Evolutionary conservation across 345 rosid species (phyloP).

Genomic region (Acer saccharum): DNA sequence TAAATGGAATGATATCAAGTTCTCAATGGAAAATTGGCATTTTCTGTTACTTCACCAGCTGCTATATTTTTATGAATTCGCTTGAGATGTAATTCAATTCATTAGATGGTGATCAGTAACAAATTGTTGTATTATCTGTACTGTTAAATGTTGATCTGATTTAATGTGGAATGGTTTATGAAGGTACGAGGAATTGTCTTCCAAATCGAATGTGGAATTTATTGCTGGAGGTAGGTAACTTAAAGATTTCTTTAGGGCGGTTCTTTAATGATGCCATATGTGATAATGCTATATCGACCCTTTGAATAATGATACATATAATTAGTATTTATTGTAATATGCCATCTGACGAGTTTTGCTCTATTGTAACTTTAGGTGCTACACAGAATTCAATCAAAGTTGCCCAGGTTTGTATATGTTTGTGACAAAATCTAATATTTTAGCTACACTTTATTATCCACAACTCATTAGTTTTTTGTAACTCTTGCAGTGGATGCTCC

Average conservation of each 20-base stretch:
- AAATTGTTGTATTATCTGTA: not conserved
- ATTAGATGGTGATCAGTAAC: not conserved
- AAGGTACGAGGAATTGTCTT: constrained; percentile 61
- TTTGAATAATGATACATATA: not conserved
- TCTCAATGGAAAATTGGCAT: not conserved
- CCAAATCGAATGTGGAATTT: constrained; percentile 49
- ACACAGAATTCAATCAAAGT: constrained; percentile 94
- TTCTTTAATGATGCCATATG: not conserved
- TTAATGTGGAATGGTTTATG: constrained; percentile 6
- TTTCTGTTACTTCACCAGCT: not conserved
- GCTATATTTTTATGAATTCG: not conserved
- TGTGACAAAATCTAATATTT: not conserved
- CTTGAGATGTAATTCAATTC: not conserved
- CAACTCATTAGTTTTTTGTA: not conserved
- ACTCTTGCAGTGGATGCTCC: constrained; percentile 86
- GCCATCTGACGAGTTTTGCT: not conserved
- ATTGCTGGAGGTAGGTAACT: constrained; percentile 81
- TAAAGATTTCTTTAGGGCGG: not conserved
- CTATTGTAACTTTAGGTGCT: constrained; percentile 46
- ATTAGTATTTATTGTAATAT: not conserved
- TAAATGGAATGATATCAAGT: not conserved
- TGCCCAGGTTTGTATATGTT: constrained; percentile 61
- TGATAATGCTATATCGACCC: not conserved
- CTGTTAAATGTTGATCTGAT: not conserved
- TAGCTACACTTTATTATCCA: not conserved